Base-by-base conservation (phyloP, 345 rosid species). In the Sisymbrium irio region DNA sequence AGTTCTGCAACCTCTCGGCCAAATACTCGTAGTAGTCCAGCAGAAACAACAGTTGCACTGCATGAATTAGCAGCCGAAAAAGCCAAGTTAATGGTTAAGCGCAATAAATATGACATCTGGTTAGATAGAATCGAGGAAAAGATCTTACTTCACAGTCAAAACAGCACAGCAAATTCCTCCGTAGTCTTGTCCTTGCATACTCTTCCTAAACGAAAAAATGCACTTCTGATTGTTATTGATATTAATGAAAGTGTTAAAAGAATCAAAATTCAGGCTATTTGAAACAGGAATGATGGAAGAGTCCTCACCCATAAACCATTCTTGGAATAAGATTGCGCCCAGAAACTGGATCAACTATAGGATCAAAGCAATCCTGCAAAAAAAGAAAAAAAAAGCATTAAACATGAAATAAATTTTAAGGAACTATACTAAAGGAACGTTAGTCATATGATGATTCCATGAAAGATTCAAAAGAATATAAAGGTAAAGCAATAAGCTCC, bases 111-210 rank as follows among this genome's bases (percentile, higher is more conserved):
- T 63, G 67, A 40, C 46, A 35, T 50, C 28, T 49, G 25, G 42
- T 55, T 36, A 53, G 62, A 44, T 54, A 50, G 28, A 0, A 14
- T 5, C 14, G 19, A 4, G 37, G 49, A 13, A 47, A 5, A 49
- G 32, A 70, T 65, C 97, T 85, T 83, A 92, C 99, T 95, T 90
- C 65, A 95, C 90, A 51, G 87, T 81, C 80, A 95, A 77, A 60
- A 95, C 84, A 10, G 89, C 90, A 79, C 98, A 89, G 79, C 89
- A 87, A 90, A 95, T 90, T 69, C 99, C 97, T 11, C 96, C 87
- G 27, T 82, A 86, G 46, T 92, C 99, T 78, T 92, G 98, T 45
- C 87, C 97, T 79, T 88, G 88, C 65, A 82, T 40, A 64, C 82
- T 86, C 85, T 85, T 84, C 66, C 98, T 90, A 78, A 50, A 66